Evolutionary conservation across 441 rosid species (phyloP).

Genomic region (Croton setiger): DNA sequence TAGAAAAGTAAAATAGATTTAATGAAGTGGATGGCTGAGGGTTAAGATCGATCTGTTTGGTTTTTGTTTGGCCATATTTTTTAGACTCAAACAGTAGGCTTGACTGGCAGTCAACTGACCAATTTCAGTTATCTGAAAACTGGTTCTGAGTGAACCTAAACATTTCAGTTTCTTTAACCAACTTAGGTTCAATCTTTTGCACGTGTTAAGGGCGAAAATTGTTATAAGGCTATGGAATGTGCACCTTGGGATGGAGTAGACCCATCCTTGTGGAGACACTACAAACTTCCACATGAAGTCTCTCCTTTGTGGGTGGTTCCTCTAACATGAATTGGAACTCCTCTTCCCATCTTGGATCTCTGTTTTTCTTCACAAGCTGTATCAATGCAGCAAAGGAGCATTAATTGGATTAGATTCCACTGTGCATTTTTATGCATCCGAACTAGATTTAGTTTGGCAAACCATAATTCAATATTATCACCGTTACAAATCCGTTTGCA

Average conservation of each 20-base stretch:
- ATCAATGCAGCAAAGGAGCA: conserved; percentile 11
- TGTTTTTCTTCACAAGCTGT: conserved; percentile 77
- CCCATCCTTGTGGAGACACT: conserved; percentile 80
- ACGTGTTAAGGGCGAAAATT: not conserved
- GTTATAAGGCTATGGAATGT: not conserved
- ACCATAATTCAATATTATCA: too few species aligned
- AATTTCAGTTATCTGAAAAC: too few species aligned
- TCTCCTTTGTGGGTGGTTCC: conserved; percentile 73
- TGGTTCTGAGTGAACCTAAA: too few species aligned
- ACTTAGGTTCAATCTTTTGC: not conserved
- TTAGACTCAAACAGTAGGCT: too few species aligned
- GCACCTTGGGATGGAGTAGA: conserved; percentile 86
- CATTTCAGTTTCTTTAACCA: too few species aligned
- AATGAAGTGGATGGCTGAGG: too few species aligned
- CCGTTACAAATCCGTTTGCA: too few species aligned
- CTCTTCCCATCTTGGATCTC: conserved; percentile 95
- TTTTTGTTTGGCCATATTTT: too few species aligned
- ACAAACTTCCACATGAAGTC: conserved; percentile 69
- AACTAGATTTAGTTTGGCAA: too few species aligned
- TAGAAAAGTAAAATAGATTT: conserved; percentile 12
- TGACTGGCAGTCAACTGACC: too few species aligned
- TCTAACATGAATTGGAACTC: conserved; percentile 70
- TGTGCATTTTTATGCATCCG: not conserved
- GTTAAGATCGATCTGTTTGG: too few species aligned
- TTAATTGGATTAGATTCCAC: conserved; percentile 5